Evolutionary conservation across 1,284 basidiomycete genomes (phyloP).

Genomic region (Coriolopsis trogii): DNA sequence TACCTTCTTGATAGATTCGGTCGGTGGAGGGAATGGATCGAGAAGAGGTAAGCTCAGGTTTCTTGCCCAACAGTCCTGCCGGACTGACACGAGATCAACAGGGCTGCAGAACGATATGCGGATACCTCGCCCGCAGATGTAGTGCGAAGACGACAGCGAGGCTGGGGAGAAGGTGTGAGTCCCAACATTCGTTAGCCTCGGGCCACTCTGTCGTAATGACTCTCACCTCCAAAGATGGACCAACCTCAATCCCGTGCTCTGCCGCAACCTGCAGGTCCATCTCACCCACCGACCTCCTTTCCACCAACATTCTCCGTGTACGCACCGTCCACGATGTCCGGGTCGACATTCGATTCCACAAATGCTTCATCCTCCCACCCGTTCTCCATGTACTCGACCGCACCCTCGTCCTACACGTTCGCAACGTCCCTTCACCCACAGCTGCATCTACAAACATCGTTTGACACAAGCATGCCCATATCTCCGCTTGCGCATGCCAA

Average conservation of each 20-base stretch:
- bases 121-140: slow-evolving; percentile 63
- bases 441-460: slow-evolving; percentile 50
- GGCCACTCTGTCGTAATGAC: slow-evolving; percentile 1
- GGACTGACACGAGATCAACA: slow-evolving; percentile 36
- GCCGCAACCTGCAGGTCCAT: not conserved
- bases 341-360: slow-evolving; percentile 6
- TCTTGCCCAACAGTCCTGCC: not conserved
- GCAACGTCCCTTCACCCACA: slow-evolving; percentile 18
- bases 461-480: slow-evolving; percentile 33
- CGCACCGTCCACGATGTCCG: slow-evolving; percentile 11
- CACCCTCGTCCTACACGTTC: slow-evolving; percentile 15
- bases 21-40: slow-evolving; percentile 82
- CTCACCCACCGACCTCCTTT: not conserved
- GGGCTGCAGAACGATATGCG: slow-evolving; percentile 79
- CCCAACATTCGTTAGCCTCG: not conserved
- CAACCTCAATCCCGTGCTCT: not conserved
- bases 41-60: slow-evolving; percentile 62
- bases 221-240: slow-evolving; percentile 10
- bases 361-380: slow-evolving; percentile 14
- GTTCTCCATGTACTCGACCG: slow-evolving; percentile 22
- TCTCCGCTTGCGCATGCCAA: slow-evolving; percentile 37
- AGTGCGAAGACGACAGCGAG: slow-evolving; percentile 58
- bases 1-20: slow-evolving; percentile 65
- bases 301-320: slow-evolving; percentile 13
- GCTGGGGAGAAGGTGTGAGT: slow-evolving; percentile 60